Evolutionary conservation across 1,284 basidiomycete species (phyloP).

Genomic region (Tetrapyrgos nigripes): DNA sequence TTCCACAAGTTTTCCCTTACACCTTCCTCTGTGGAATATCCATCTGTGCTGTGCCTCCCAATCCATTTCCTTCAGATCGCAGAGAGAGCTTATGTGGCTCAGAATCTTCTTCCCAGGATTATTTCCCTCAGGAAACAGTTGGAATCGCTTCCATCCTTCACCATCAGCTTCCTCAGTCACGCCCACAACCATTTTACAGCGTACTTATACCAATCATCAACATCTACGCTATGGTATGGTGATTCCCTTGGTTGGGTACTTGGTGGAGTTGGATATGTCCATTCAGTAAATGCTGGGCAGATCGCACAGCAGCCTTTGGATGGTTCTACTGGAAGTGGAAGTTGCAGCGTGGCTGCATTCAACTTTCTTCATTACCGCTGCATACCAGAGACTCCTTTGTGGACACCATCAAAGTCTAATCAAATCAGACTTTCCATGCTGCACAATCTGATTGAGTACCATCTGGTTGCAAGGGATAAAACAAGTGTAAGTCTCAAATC

Average conservation of each 20-base stretch:
- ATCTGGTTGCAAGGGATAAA: neutral
- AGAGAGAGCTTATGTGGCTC: neutral
- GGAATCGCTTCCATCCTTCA: neutral
- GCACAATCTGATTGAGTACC: neutral
- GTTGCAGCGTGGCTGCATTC: constrained; percentile 24
- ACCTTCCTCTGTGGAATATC: neutral
- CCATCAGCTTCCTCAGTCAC: neutral
- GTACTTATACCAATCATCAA: neutral
- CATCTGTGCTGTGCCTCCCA: neutral
- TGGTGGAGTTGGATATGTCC: neutral
- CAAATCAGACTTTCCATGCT: neutral
- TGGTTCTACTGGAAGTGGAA: constrained; percentile 18
- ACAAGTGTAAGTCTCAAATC: neutral
- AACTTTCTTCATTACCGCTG: constrained; percentile 20
- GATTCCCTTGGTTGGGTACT: constrained; percentile 3
- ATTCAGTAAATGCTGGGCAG: neutral
- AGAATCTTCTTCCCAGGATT: neutral
- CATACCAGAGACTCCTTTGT: neutral
- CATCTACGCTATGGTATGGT: neutral
- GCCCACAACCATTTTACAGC: neutral
- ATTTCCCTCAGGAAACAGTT: neutral
- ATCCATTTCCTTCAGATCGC: neutral
- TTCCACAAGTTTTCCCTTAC: constrained; percentile 16
- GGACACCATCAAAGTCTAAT: neutral
- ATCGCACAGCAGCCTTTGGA: constrained; percentile 15